phyloP scores from a whole-genome alignment of 208 protist species.

The Trypanosoma grayi region DNA sequence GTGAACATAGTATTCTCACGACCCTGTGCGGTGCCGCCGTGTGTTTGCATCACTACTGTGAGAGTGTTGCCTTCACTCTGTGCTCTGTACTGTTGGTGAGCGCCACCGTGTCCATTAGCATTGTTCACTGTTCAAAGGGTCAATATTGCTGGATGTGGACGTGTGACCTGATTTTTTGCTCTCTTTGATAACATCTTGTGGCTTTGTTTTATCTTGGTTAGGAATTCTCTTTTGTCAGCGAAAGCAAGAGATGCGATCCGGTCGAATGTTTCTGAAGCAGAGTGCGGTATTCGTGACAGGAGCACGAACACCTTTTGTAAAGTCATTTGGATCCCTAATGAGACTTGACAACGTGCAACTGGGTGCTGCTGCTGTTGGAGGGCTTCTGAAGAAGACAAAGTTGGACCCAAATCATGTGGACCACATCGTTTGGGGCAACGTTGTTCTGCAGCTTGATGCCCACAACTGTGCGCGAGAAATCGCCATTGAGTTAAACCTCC shows the following conservation, averaged over 20 bases:
- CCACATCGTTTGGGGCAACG: slow-evolving; percentile 88
- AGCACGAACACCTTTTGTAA: slow-evolving; percentile 68
- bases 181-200: neutral
- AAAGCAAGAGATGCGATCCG: slow-evolving; percentile 26
- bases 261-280: slow-evolving; percentile 21
- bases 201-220: neutral
- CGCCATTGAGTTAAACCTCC: slow-evolving; percentile 80
- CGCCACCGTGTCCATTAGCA: no score
- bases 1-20: no score
- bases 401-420: slow-evolving; percentile 73
- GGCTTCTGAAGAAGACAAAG: slow-evolving; percentile 63
- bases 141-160: no score
- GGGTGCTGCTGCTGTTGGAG: slow-evolving; percentile 57
- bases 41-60: no score
- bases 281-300: slow-evolving; percentile 68
- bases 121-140: no score
- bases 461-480: slow-evolving; percentile 87
- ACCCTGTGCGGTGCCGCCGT: no score
- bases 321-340: slow-evolving; percentile 69
- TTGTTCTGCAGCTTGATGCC: slow-evolving; percentile 71
- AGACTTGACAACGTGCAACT: slow-evolving; percentile 63
- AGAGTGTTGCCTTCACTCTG: no score
- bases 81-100: no score
- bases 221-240: neutral
- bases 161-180: no score